Base-by-base conservation (phyloP, 2,329 filamentous ascomycete genomes). In the Fusarium nisikadoi region DNA sequence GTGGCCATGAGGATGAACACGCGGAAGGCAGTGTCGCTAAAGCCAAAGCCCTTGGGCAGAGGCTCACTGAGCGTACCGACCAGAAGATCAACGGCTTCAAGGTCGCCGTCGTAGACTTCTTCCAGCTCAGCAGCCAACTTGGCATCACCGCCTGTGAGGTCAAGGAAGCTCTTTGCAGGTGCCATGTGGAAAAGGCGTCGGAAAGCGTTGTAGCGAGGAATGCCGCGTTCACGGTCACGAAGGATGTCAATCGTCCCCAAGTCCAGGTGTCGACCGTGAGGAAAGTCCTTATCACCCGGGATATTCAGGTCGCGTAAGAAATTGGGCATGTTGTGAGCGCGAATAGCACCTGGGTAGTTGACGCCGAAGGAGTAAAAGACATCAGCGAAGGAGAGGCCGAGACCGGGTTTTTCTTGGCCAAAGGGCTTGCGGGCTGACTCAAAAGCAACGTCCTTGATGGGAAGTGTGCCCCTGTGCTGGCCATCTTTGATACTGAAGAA, bases 1-100 rank as follows among this genome's bases (percentile, higher is more conserved):
- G 68, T 68, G 0, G 68, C 68, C 68, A 71, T 71, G 3, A 71
- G 52, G 6, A 71, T 71, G 7, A 71, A 71, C 0, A 71, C 68
- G 2, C 68, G 62, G 62, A 71, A 71, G 0, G 68, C 62, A 0
- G 68, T 71, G 46, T 71, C 62, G 6, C 68, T 71, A 4, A 71
- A 71, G 2, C 68, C 68, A 16, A 71, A 71, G 0, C 68, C 68
- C 3, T 63, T 25, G 1, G 68, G 68, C 0, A 71, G n/a, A 31
- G 68, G 68, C 3, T 71, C 68, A 0, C 68, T 49, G 5, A 71
- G 68, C 3, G 68, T 68, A 5, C 68, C 68, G 1, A 68, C 68
- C 0, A 71, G 33, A 19, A 71, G 68, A 23, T 71, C 68, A 0
- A 71, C 68, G 0, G 68, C 68, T 0, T 71, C 68, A 0, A 71